phyloP scores from a whole-genome alignment of 768 basidiomycete genomes.

The Tulasnella sp. region DNA sequence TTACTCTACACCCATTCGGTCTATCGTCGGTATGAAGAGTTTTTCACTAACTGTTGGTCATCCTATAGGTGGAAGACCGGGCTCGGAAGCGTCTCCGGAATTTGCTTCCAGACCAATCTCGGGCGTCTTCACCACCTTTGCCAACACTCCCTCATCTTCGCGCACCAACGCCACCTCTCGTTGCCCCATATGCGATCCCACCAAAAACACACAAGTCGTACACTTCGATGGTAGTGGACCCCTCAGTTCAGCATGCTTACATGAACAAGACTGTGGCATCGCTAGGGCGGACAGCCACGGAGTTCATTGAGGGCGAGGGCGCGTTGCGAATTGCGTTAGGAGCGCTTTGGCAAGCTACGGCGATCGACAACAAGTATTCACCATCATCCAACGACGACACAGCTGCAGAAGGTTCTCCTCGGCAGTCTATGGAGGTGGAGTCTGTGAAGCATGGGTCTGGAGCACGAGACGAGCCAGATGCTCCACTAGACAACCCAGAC shows the following conservation, averaged over 20 bases:
- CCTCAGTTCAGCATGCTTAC: constrained; percentile 74
- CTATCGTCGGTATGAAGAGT: not conserved
- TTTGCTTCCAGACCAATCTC: constrained; percentile 46
- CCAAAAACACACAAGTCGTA: constrained; percentile 62
- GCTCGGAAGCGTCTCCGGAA: constrained; percentile 72
- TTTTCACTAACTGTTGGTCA: not conserved
- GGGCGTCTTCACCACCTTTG: constrained; percentile 60
- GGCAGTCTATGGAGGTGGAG: constrained; percentile 7
- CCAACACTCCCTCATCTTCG: constrained; percentile 60
- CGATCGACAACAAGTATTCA: not conserved
- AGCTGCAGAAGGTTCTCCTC: not conserved
- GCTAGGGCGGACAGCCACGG: constrained; percentile 72
- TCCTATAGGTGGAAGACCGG: constrained; percentile 62
- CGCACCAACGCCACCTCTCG: constrained; percentile 69
- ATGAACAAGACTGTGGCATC: constrained; percentile 70
- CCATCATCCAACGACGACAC: not conserved
- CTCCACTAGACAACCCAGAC: not conserved
- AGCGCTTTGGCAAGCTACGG: constrained; percentile 20
- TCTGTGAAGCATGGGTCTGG: not conserved
- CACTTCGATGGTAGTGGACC: constrained; percentile 80
- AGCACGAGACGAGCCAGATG: not conserved
- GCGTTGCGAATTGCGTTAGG: constrained; percentile 66
- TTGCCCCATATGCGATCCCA: constrained; percentile 67
- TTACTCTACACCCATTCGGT: not conserved
- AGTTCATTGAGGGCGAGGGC: constrained; percentile 76